A percentile compares a stretch with the other conserved stretches of the same genome.
phyloP scores from a whole-genome alignment of 306 rosid genomes.

The Cucumis cinereus region DNA sequence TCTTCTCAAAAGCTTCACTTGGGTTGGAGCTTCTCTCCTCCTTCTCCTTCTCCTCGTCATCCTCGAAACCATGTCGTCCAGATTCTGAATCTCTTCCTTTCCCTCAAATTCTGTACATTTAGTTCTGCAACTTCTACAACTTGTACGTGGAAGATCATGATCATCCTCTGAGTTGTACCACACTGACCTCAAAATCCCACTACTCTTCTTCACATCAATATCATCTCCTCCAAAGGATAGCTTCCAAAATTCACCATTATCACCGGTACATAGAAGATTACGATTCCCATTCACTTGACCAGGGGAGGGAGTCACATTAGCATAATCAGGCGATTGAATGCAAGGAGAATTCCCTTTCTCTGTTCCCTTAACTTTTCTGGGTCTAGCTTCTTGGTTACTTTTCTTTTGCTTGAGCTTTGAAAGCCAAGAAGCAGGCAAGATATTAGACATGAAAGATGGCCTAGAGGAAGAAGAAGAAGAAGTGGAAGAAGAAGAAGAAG shows the following conservation, averaged over 20 bases:
- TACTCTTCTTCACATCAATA: conserved; percentile 22
- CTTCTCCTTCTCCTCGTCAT: conserved; percentile 13
- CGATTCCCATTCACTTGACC: conserved; percentile 13
- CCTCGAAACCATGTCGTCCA: conserved; percentile 20
- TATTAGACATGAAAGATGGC: conserved; percentile 47
- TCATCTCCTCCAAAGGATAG: conserved; percentile 52
- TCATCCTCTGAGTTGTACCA: conserved; percentile 30
- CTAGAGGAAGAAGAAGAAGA: conserved; percentile 33
- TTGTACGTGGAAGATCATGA: conserved; percentile 14
- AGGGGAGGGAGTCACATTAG: conserved; percentile 3
- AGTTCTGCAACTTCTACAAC: conserved; percentile 14
- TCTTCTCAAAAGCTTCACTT: conserved; percentile 17
- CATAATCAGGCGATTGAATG: conserved; percentile 14
- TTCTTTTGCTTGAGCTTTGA: conserved; percentile 61
- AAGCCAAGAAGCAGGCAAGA: conserved; percentile 58
- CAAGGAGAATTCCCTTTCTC: conserved; percentile 22
- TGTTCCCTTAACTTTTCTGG: conserved; percentile 20
- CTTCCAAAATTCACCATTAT: conserved; percentile 60
- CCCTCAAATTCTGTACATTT: conserved; percentile 13
- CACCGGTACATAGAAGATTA: conserved; percentile 35
- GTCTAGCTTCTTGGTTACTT: conserved; percentile 25
- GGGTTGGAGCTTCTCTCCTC: conserved; percentile 17
- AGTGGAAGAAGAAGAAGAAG: conserved; percentile 23
- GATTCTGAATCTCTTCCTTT: conserved; percentile 22
- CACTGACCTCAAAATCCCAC: conserved; percentile 11